These are phyloP conservation scores for Pythium plurisporium DNA, from an alignment of 352 stramenopile species.

Conservation along the genomic window DNA sequence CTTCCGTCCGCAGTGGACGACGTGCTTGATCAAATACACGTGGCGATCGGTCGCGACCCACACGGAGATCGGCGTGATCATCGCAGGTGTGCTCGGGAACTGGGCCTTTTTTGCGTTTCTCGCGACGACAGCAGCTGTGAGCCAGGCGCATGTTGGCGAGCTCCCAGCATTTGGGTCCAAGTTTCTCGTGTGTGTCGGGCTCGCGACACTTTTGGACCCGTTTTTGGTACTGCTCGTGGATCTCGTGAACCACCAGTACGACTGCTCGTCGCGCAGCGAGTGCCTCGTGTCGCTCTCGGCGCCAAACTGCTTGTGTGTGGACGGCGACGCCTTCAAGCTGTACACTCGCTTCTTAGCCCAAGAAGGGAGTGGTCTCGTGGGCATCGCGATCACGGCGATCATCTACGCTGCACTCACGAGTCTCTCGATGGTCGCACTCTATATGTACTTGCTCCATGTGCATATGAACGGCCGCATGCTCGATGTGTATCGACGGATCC, in stretches of 20 bases:
- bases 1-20: conserved; percentile 55
- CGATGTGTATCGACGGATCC: conserved; percentile 78
- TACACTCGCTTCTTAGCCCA: conserved; percentile 69
- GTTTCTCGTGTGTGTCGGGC: conserved; percentile 73
- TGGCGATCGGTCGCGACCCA: conserved; percentile 50
- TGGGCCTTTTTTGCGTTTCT: conserved; percentile 45
- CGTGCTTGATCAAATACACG: conserved; percentile 86
- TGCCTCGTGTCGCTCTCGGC: conserved; percentile 40
- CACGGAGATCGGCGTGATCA: conserved; percentile 69
- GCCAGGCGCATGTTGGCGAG: conserved; percentile 50
- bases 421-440: conserved; percentile 49
- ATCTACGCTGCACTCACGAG: conserved; percentile 65
- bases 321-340: conserved; percentile 89
- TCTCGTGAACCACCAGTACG: conserved; percentile 69
- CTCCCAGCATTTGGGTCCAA: conserved; percentile 68
- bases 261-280: conserved; percentile 40
- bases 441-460: conserved; percentile 79
- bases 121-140: conserved; percentile 31
- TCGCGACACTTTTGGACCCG: conserved; percentile 77
- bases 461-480: conserved; percentile 91
- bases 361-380: conserved; percentile 76
- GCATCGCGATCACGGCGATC: conserved; percentile 73
- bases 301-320: conserved; percentile 49
- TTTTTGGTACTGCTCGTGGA: conserved; percentile 80
- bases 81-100: conserved; percentile 51